Percentiles rank a stretch among this genome's conserved stretches.
phyloP scores from a whole-genome alignment of 2,329 filamentous ascomycete genomes.

The Alternaria triticina region DNA sequence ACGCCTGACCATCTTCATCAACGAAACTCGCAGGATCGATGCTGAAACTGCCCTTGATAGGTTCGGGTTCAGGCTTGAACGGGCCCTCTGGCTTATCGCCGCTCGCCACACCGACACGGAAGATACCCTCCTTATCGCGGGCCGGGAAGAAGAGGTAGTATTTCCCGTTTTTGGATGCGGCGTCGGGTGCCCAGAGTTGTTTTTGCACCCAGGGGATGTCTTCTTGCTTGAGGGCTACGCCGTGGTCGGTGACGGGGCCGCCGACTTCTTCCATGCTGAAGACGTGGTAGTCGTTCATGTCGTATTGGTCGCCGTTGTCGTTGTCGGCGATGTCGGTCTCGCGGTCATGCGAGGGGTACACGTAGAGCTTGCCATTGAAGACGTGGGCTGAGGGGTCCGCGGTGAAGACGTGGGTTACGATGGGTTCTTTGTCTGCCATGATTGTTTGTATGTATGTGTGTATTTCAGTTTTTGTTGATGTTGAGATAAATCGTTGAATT shows the following conservation, averaged over 20 bases:
- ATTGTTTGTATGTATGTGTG: slow-evolving; percentile 2
- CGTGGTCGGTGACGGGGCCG: slow-evolving; percentile 72
- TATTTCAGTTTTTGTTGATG: background rate
- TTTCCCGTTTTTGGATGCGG: slow-evolving; percentile 70
- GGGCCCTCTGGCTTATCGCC: slow-evolving; percentile 70
- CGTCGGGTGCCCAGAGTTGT: slow-evolving; percentile 83
- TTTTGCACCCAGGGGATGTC: slow-evolving; percentile 79
- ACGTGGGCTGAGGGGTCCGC: slow-evolving; percentile 82
- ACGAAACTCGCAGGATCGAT: slow-evolving; percentile 81
- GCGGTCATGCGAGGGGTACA: slow-evolving; percentile 82
- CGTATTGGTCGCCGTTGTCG: slow-evolving; percentile 85
- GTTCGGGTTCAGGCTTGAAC: slow-evolving; percentile 68
- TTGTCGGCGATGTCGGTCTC: slow-evolving; percentile 77
- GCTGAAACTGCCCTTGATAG: slow-evolving; percentile 73
- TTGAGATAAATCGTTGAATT: background rate
- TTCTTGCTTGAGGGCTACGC: slow-evolving; percentile 67
- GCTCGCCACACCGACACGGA: slow-evolving; percentile 76
- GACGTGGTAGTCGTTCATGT: slow-evolving; percentile 85
- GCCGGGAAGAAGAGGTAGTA: slow-evolving; percentile 83
- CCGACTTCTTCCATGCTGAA: slow-evolving; percentile 67
- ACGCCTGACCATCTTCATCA: slow-evolving; percentile 69
- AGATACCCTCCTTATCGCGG: slow-evolving; percentile 71
- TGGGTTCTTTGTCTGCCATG: slow-evolving; percentile 58
- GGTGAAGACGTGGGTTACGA: slow-evolving; percentile 78
- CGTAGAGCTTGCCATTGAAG: slow-evolving; percentile 76